Conservation (phyloP, 163 green algal genomes). For the Scenedesmus sp. region DNA sequence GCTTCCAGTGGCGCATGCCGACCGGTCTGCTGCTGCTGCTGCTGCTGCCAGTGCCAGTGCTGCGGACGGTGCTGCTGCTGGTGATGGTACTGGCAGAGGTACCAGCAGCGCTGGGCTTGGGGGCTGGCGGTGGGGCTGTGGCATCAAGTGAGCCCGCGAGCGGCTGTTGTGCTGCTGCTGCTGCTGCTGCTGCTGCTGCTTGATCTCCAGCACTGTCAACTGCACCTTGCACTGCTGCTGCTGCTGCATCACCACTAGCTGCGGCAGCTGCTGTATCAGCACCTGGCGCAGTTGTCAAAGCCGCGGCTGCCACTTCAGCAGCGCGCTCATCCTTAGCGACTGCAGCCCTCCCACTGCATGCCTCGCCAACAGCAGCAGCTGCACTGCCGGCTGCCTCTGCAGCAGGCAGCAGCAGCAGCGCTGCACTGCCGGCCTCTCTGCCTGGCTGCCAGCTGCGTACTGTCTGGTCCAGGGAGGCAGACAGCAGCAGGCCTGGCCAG, state of each 20-base stretch:
- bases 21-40: background rate
- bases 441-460: conserved; percentile 32
- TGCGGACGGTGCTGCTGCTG: background rate
- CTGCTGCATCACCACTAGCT: background rate
- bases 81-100: background rate
- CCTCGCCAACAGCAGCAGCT: background rate
- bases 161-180: background rate
- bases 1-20: background rate
- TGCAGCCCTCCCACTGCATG: background rate
- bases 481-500: conserved; percentile 34
- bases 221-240: background rate
- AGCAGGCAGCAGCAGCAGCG: conserved; percentile 10
- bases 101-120: background rate
- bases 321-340: background rate
- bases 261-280: background rate
- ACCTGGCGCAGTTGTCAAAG: background rate
- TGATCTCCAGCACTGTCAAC: background rate
- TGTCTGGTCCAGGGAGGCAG: conserved; percentile 27
- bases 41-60: background rate
- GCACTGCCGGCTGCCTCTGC: background rate
- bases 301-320: background rate
- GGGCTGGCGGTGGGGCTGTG: background rate
- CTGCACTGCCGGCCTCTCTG: background rate
- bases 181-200: background rate
- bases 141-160: background rate